phyloP scores from a whole-genome alignment of 1,284 basidiomycete genomes.

The Trichosporon inkin region DNA sequence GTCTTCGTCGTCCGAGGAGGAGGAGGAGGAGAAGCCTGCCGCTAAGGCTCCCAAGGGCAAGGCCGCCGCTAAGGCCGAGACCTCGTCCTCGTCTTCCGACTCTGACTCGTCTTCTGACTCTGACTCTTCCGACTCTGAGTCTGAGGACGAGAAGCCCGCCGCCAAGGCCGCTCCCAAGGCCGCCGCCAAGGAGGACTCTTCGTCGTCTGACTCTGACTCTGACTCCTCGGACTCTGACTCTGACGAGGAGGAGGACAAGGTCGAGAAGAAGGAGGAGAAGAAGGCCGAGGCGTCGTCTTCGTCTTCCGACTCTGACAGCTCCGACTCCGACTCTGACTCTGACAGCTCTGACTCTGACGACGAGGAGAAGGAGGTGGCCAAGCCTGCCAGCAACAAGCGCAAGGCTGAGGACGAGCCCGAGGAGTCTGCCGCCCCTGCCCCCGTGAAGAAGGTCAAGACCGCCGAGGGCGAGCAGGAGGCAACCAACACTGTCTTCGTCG shows the following conservation, averaged over 20 bases:
- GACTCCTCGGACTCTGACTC: slow-evolving; percentile 25
- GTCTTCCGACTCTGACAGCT: slow-evolving; percentile 13
- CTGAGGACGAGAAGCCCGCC: slow-evolving; percentile 35
- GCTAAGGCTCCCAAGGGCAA: slow-evolving; percentile 13
- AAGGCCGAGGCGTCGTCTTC: not conserved
- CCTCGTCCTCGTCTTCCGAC: slow-evolving; percentile 10
- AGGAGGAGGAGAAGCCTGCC: slow-evolving; percentile 22
- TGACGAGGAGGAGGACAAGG: slow-evolving; percentile 12
- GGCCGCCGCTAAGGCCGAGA: slow-evolving; percentile 10
- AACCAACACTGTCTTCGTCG: slow-evolving; percentile 81
- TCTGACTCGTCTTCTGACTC: slow-evolving; percentile 27
- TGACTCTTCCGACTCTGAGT: slow-evolving; percentile 19
- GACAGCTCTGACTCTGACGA: slow-evolving; percentile 30
- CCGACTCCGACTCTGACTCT: slow-evolving; percentile 25
- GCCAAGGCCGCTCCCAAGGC: slow-evolving; percentile 21
- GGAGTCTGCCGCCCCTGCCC: slow-evolving; percentile 55
- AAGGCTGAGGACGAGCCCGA: slow-evolving; percentile 57
- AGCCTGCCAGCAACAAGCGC: slow-evolving; percentile 42
- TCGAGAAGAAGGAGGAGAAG: slow-evolving; percentile 27
- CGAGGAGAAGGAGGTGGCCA: slow-evolving; percentile 42
- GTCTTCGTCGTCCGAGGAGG: not conserved
- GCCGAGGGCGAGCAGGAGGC: slow-evolving; percentile 51
- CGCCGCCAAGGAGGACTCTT: slow-evolving; percentile 27
- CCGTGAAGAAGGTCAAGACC: slow-evolving; percentile 59
- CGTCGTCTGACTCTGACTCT: slow-evolving; percentile 23